phyloP scores from a whole-genome alignment of 139 green algal genomes.

The Auxenochlorella pyrenoidosa region DNA sequence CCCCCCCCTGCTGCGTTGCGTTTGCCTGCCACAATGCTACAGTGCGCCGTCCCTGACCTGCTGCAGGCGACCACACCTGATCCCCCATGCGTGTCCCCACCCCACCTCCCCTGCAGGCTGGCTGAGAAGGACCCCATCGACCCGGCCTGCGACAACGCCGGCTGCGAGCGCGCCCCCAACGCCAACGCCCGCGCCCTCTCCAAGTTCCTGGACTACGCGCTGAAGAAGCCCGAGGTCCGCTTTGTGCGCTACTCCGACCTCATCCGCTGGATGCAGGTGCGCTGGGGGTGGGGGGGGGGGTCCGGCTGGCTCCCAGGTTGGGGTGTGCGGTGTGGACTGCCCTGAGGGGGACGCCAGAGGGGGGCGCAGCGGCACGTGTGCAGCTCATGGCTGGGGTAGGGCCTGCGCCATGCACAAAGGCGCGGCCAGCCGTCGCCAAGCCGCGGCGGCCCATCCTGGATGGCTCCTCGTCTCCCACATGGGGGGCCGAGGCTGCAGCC shows the following conservation, averaged over 20 bases:
- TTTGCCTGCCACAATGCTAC: not conserved
- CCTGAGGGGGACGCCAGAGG: not conserved
- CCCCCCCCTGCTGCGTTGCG: no score
- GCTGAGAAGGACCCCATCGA: constrained; percentile 7
- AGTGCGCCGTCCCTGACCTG: not conserved
- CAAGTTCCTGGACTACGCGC: constrained; percentile 33
- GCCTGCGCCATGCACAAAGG: no score
- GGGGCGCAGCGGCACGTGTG: not conserved
- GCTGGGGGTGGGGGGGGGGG: not conserved
- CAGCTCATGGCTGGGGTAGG: no score
- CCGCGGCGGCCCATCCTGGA: no score
- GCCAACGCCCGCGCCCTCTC: not conserved
- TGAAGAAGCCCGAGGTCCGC: constrained; percentile 13
- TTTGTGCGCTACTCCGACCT: constrained; percentile 37
- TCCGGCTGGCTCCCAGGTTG: not conserved
- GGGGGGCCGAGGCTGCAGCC: no score
- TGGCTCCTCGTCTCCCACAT: no score
- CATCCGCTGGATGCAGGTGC: constrained; percentile 40
- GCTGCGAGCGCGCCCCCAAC: constrained; percentile 19
- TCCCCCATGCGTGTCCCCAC: not conserved
- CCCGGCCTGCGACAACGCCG: constrained; percentile 13
- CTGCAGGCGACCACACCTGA: no score
- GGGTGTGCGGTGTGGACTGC: not conserved
- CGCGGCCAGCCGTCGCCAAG: no score
- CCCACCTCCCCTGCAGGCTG: not conserved